A percentile compares a stretch with the other conserved stretches of the same genome.
Conservation (phyloP, 1,284 basidiomycete species). For the Laetiporus sulphureus region DNA sequence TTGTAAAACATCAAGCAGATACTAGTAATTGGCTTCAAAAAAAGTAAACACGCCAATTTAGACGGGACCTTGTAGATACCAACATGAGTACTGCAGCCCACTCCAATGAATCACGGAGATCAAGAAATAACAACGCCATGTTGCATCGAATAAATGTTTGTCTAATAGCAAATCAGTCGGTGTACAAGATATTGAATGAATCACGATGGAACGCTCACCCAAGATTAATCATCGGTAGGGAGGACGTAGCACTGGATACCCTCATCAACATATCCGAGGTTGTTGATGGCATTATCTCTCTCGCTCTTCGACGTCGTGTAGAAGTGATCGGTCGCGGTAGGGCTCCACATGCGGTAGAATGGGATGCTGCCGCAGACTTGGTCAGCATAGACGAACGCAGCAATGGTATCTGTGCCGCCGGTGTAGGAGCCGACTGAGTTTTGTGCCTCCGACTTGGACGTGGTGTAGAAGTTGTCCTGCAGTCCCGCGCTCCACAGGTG, state of each 20-base stretch:
- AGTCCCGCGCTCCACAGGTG: not conserved
- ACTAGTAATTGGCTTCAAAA: no score
- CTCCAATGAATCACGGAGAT: no score
- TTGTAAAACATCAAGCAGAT: no score
- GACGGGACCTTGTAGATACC: no score
- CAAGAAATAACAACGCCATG: no score
- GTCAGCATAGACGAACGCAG: not conserved
- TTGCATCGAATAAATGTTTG: no score
- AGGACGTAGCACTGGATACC: constrained; percentile 1
- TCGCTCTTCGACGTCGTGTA: constrained; percentile 3
- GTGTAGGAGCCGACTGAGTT: not conserved
- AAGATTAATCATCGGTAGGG: no score
- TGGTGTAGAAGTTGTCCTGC: constrained; percentile 6
- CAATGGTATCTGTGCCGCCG: constrained; percentile 1
- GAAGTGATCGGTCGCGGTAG: constrained; percentile 1
- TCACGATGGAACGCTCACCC: no score
- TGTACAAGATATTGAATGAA: no score
- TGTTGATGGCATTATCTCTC: not conserved
- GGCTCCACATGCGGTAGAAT: constrained; percentile 2
- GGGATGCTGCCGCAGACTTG: constrained; percentile 1
- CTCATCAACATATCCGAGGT: constrained; percentile 2
- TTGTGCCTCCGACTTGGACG: not conserved
- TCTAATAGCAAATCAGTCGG: no score
- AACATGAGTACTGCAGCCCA: no score
- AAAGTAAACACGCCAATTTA: no score